Percentiles rank a stretch among this genome's conserved stretches.
Evolutionary conservation across 345 rosid genomes (phyloP).

Genomic region (Eucalyptus albens): DNA sequence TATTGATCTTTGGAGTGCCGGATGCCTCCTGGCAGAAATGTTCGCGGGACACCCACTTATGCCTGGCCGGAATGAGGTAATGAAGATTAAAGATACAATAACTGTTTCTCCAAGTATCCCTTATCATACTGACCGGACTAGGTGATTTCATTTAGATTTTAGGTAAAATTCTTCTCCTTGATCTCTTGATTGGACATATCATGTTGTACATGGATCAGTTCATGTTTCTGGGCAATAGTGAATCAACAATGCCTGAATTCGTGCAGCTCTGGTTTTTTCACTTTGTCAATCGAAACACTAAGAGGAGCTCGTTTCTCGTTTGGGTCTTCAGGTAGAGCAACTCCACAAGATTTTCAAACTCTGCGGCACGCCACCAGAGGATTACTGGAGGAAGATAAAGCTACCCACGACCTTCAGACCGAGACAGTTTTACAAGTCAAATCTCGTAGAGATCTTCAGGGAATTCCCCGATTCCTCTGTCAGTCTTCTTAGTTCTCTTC

Average conservation of each 20-base stretch:
- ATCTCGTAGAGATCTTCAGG: slow-evolving; percentile 14
- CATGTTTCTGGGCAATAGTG: neutral
- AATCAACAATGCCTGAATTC: no score
- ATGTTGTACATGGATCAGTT: neutral
- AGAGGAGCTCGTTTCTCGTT: neutral
- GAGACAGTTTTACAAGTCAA: slow-evolving; percentile 25
- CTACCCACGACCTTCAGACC: slow-evolving; percentile 49
- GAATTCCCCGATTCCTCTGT: slow-evolving; percentile 37
- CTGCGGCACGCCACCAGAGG: slow-evolving; percentile 83
- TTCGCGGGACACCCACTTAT: slow-evolving; percentile 32
- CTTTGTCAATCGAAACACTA: neutral
- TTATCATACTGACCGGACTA: neutral
- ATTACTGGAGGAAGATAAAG: slow-evolving; percentile 72
- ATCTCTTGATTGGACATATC: neutral
- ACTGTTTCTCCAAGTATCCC: neutral
- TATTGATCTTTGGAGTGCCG: slow-evolving; percentile 65
- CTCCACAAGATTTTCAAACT: slow-evolving; percentile 75
- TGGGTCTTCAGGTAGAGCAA: slow-evolving; percentile 60
- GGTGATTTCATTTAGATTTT: neutral
- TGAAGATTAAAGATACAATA: neutral
- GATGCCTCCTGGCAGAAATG: slow-evolving; percentile 69
- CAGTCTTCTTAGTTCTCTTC: slow-evolving; percentile 42
- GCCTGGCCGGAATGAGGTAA: slow-evolving; percentile 60
- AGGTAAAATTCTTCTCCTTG: neutral
- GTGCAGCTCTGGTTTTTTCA: neutral